Base-by-base conservation (phyloP, 2,329 filamentous ascomycete species). In the Xenoacremonium recifei region DNA sequence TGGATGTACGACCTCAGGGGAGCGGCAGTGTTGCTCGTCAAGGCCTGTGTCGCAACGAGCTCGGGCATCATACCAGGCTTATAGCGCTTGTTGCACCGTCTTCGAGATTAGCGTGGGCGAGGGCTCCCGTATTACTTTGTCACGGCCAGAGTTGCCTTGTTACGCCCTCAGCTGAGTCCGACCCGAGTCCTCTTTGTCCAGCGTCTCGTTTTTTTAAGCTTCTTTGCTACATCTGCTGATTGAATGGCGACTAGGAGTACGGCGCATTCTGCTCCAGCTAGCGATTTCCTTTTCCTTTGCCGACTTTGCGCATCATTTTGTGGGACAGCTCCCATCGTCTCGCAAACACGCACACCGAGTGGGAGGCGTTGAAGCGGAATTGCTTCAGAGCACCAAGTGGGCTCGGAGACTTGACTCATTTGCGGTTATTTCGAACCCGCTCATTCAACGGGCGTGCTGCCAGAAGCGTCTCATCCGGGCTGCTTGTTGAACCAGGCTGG, bases 101-200 rank as follows among this genome's bases (percentile, higher is more conserved):
- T 58, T 58, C 52, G 55, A 58, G 47, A 51, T 51, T 49, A 54
- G 44, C 50, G 52, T 57, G 53, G 42, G 43, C 49, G 40, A 48
- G 40, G 46, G 38, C 51, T 40, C 27, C 37, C 21, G 55, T 55
- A 46, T 49, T 42, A 55, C 53, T 44, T 25, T 39, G 34, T 48
- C 39, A 49, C 38, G 40, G 40, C 41, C 35, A 50, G 44, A 18
- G 42, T 35, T 38, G 35, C 35, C 37, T 29, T 46, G 38, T 35
- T 37, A 43, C 42, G 37, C 40, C 38, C 42, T 23, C 17, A 38
- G 35, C 21, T 37, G 34, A 45, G 33, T 33, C 35, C 31, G 41
- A 33, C 46, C 35, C 44, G 18, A 30, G 32, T 21, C n/a, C n/a
- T n/a, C n/a, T n/a, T n/a, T n/a, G n/a, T n/a, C n/a, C n/a, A n/a